phyloP scores from a whole-genome alignment of 2,329 filamentous ascomycete genomes.

The Leptodontidium sp. region DNA sequence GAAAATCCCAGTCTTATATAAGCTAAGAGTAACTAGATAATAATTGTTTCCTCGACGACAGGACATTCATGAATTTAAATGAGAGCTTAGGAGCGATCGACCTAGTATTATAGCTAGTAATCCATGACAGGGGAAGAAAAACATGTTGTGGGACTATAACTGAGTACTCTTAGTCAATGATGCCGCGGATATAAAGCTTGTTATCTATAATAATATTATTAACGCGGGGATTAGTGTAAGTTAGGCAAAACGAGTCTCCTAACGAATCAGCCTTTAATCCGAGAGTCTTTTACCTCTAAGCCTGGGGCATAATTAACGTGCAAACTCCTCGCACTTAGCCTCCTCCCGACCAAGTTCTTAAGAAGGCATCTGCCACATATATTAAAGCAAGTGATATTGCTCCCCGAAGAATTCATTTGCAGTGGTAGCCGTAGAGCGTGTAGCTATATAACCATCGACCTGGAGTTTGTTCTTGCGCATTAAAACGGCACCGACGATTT shows the following conservation, averaged over 20 bases:
- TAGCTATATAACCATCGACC: slow-evolving; percentile 6
- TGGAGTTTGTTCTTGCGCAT: slow-evolving; percentile 11
- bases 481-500: slow-evolving; percentile 6
- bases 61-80: slow-evolving; percentile 5
- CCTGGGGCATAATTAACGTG: background rate
- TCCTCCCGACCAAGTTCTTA: slow-evolving; percentile 10
- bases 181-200: slow-evolving; percentile 12
- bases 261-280: slow-evolving; percentile 8
- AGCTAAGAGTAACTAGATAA: slow-evolving; percentile 3
- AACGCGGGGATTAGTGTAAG: background rate
- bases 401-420: slow-evolving; percentile 7
- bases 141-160: background rate
- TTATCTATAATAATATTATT: slow-evolving; percentile 8
- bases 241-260: slow-evolving; percentile 8
- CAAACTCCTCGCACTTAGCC: slow-evolving; percentile 7
- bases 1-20: slow-evolving; percentile 9
- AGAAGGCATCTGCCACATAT: slow-evolving; percentile 9
- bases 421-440: slow-evolving; percentile 3
- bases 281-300: slow-evolving; percentile 6
- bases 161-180: slow-evolving; percentile 11
- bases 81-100: slow-evolving; percentile 6
- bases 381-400: slow-evolving; percentile 3
- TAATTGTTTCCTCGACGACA: background rate
- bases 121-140: slow-evolving; percentile 5
- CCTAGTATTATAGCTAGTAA: slow-evolving; percentile 4